Evolutionary conservation across 2,329 filamentous ascomycete genomes (phyloP).

Genomic region (Microsporum ferrugineum): DNA sequence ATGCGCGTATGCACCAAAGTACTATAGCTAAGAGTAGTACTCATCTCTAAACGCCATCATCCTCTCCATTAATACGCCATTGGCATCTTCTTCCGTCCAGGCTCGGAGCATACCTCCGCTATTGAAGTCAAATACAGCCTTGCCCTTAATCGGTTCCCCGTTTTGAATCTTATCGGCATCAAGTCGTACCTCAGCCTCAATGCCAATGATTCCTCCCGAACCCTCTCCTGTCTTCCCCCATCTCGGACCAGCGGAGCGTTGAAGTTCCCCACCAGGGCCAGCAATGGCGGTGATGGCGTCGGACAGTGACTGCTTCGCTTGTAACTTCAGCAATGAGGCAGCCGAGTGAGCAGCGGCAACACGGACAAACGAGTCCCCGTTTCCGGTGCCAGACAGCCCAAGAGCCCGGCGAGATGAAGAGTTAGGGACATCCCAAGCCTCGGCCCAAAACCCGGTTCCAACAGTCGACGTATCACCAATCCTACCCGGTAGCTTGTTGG

Average conservation of each 20-base stretch:
- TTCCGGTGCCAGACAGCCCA: slow-evolving; percentile 68
- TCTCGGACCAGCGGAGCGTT: slow-evolving; percentile 59
- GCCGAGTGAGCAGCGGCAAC: slow-evolving; percentile 59
- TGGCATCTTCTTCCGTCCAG: slow-evolving; percentile 42
- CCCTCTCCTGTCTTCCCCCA: slow-evolving; percentile 69
- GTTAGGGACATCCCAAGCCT: slow-evolving; percentile 56
- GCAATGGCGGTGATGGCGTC: slow-evolving; percentile 53
- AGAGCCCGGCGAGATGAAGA: slow-evolving; percentile 28
- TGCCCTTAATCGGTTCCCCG: slow-evolving; percentile 22
- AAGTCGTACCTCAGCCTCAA: slow-evolving; percentile 24
- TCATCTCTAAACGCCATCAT: slow-evolving; percentile 37
- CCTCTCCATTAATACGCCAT: slow-evolving; percentile 25
- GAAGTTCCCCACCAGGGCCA: slow-evolving; percentile 60
- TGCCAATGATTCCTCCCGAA: slow-evolving; percentile 74
- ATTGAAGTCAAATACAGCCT: slow-evolving; percentile 67
- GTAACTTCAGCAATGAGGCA: slow-evolving; percentile 59
- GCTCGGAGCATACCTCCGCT: slow-evolving; percentile 81
- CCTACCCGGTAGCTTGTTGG: slow-evolving; percentile 75
- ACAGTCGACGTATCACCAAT: slow-evolving; percentile 78
- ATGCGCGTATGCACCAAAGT: not conserved
- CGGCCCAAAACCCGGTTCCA: slow-evolving; percentile 82
- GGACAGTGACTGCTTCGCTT: slow-evolving; percentile 34
- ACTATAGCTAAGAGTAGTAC: slow-evolving; percentile 17
- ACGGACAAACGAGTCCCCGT: slow-evolving; percentile 78
- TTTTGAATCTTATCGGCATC: slow-evolving; percentile 26